These are phyloP conservation scores for Plasmodium adleri DNA, from an alignment of 169 alveolate species.

Conservation along the genomic window DNA sequence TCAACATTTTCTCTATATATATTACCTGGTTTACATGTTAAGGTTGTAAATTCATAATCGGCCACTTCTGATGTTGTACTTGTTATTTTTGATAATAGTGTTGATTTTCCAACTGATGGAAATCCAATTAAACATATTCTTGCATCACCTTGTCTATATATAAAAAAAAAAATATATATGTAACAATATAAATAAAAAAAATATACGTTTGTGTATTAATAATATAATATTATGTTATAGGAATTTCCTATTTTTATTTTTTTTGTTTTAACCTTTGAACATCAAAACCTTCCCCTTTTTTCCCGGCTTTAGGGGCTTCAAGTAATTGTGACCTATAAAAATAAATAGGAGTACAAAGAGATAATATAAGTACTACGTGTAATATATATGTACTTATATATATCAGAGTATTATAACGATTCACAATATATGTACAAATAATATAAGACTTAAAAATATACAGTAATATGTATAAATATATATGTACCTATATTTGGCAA, in stretches of 20 bases:
- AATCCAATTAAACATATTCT: constrained; percentile 99
- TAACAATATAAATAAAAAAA: no score
- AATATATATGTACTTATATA: no score
- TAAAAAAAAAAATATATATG: background rate
- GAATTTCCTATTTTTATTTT: background rate
- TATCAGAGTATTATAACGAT: no score
- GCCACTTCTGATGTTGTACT: constrained; percentile 98
- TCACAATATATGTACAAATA: background rate
- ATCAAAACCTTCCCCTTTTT: constrained; percentile 75
- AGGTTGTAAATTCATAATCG: constrained; percentile 99
- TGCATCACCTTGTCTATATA: constrained; percentile 96
- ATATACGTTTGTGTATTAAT: no score
- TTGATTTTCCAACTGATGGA: constrained; percentile 99
- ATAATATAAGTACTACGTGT: background rate
- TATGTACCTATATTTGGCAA: constrained; percentile 94
- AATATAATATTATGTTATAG: no score
- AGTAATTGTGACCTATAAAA: constrained; percentile 60
- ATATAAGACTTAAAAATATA: background rate
- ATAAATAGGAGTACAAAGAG: background rate
- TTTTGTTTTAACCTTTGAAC: constrained; percentile 65
- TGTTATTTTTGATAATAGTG: constrained; percentile 96
- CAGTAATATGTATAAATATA: constrained; percentile 80
- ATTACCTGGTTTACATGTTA: constrained; percentile 99
- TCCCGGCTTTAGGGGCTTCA: constrained; percentile 67
- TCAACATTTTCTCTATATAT: background rate